phyloP scores from a whole-genome alignment of 495 filamentous ascomycete genomes.

The Podospora bellae-mahoneyi region DNA sequence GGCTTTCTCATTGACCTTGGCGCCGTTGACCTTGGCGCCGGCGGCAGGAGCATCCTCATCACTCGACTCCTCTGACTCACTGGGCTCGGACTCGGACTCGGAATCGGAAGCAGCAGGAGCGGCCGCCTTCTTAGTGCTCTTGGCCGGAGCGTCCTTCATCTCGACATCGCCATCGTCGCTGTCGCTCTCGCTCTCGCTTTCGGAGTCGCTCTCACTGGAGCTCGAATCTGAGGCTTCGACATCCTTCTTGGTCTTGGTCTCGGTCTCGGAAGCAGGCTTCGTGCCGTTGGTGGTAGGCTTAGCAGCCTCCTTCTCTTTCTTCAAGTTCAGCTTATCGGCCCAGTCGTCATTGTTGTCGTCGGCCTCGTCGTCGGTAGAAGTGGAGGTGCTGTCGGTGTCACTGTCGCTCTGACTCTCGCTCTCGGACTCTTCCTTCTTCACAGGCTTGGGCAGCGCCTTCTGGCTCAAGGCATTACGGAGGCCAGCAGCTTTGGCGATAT shows the following conservation, averaged over 20 bases:
- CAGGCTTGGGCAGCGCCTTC: slow-evolving; percentile 20
- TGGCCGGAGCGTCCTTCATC: slow-evolving; percentile 8
- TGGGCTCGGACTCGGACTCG: slow-evolving; percentile 32
- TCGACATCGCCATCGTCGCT: slow-evolving; percentile 22
- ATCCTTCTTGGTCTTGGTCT: not conserved
- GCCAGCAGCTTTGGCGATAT: slow-evolving; percentile 28
- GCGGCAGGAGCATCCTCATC: slow-evolving; percentile 13
- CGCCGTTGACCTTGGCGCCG: slow-evolving; percentile 10
- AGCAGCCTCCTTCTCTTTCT: not conserved
- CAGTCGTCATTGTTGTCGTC: not conserved
- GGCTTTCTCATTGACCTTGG: slow-evolving; percentile 14
- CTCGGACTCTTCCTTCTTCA: slow-evolving; percentile 24
- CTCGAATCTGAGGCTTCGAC: not conserved
- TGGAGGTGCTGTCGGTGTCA: slow-evolving; percentile 29
- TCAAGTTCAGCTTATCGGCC: not conserved
- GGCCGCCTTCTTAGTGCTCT: slow-evolving; percentile 11
- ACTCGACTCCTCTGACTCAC: slow-evolving; percentile 10
- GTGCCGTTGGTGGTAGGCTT: not conserved
- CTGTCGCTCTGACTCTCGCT: slow-evolving; percentile 33
- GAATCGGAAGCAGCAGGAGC: slow-evolving; percentile 6
- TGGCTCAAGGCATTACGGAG: slow-evolving; percentile 26
- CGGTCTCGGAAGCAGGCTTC: not conserved
- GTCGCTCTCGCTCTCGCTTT: slow-evolving; percentile 8
- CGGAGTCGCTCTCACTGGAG: not conserved
- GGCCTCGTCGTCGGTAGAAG: not conserved